Conservation (phyloP, 148 eudicot genomes). For the Fagopyrum homotropicum region DNA sequence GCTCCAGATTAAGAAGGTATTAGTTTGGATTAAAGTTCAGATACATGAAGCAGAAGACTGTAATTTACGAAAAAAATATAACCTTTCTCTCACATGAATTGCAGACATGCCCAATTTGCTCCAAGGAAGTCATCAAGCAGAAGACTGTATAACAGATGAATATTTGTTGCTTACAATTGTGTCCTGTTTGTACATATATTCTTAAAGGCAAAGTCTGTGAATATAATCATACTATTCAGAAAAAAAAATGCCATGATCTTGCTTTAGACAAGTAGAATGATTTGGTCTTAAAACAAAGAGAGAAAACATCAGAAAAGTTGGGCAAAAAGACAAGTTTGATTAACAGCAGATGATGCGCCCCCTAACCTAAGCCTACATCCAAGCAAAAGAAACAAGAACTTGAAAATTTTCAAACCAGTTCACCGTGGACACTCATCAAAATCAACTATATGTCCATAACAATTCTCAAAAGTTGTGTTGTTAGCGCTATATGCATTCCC, state of each 20-base stretch:
- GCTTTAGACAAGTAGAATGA: not conserved
- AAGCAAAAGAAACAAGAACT: not conserved
- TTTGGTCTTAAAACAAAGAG: not conserved
- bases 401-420: not conserved
- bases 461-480: not conserved
- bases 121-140: conserved; percentile 25
- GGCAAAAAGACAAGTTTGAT: not conserved
- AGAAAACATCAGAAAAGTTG: not conserved
- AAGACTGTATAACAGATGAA: not conserved
- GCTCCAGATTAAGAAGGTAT: conserved; percentile 64
- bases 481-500: not conserved
- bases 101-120: conserved; percentile 59
- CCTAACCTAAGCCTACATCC: not conserved
- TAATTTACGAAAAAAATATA: not conserved
- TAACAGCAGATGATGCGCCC: not conserved
- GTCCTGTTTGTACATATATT: not conserved
- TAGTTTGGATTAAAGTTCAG: not conserved
- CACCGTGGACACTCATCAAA: not conserved
- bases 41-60: not conserved
- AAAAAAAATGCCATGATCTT: not conserved
- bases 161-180: not conserved
- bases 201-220: not conserved
- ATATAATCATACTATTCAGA: not conserved
- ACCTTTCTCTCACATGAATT: not conserved
- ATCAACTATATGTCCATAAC: not conserved